Conservation (phyloP, 192 early-diverging fungal genomes). For the Podila verticillata region DNA sequence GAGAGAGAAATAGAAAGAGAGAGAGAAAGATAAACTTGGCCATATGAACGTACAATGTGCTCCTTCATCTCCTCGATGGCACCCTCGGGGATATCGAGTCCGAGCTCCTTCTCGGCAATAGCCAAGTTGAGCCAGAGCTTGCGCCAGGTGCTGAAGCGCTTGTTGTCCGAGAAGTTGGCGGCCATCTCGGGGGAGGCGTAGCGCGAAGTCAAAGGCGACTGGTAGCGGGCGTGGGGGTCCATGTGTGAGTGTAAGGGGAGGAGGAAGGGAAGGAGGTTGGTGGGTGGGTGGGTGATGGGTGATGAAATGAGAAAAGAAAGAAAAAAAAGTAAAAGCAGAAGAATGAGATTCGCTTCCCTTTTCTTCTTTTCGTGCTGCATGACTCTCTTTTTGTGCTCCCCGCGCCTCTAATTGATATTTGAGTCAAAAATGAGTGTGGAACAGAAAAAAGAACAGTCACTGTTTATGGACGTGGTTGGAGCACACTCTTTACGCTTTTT, state of each 20-base stretch:
- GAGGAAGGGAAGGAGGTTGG: background rate
- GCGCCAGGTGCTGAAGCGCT: slow-evolving; percentile 96
- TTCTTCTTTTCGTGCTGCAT: background rate
- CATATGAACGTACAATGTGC: slow-evolving; percentile 66
- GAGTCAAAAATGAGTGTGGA: background rate
- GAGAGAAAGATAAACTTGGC: background rate
- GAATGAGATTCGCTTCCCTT: slow-evolving; percentile 12
- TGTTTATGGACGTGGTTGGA: background rate
- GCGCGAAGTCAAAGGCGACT: slow-evolving; percentile 94
- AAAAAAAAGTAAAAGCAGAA: background rate
- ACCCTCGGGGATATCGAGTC: slow-evolving; percentile 85
- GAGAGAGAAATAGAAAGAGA: background rate
- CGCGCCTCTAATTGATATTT: background rate
- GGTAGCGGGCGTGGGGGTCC: slow-evolving; percentile 83
- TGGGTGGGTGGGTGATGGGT: slow-evolving; percentile 1
- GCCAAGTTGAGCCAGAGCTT: slow-evolving; percentile 95
- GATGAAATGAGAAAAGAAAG: background rate
- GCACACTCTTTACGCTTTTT: too few relatives aligned
- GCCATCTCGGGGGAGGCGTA: slow-evolving; percentile 98
- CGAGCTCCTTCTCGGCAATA: slow-evolving; percentile 91
- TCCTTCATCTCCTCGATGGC: slow-evolving; percentile 90
- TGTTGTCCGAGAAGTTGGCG: slow-evolving; percentile 95
- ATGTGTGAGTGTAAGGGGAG: slow-evolving; percentile 17
- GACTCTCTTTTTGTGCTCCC: slow-evolving; percentile 5
- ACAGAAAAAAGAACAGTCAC: background rate